Base-by-base conservation (phyloP, 805 yeast genomes). In the Hanseniaspora taiwanica region DNA sequence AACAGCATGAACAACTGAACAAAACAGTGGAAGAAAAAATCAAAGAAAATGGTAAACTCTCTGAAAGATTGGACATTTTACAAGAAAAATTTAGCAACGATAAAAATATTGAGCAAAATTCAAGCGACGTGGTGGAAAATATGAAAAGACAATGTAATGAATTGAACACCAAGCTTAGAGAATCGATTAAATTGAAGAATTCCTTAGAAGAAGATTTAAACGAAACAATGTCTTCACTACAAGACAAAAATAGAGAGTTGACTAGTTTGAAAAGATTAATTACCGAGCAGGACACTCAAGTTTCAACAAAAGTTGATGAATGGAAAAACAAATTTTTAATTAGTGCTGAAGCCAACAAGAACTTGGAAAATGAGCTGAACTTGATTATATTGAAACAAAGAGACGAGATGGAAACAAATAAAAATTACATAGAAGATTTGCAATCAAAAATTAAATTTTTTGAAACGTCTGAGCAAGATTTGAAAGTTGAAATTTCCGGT, bases 181-280 rank as follows among this genome's bases (percentile, higher is more conserved):
- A 91, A 49, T 63, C 76, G 1, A 69, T 67, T 34, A 66, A 66
- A 40, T 69, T 73, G 46, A 65, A 73, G 18, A 86, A 81, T 42
- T 71, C 75, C 2, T 55, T 87, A 21, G 86, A 82, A 48, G 94
- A 85, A 42, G 96, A 87, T 52, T 60, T 89, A n/a, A 64, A 71
- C 9, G 96, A 87, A 43, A 65, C 82, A 4, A 71, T 84, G 41
- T 70, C 73, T 24, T 65, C 78, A 57, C 59, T 87, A 2, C 91
- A 79, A 52, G 95, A 86, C 51, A 72, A 94, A 44, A 75, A 82
- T 0, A 66, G 87, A 38, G 97, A 89, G 58, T 69, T 84, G 0
- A 65, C 77, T 1, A 76, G 84, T 0, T 72, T 86, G 59, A 69
- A 93, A 48, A 65, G 81, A 43, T 56, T 84, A 29, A 53, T 87